Conservation (phyloP, 164 flowering plant species). For the Chimonanthus salicifolius region DNA sequence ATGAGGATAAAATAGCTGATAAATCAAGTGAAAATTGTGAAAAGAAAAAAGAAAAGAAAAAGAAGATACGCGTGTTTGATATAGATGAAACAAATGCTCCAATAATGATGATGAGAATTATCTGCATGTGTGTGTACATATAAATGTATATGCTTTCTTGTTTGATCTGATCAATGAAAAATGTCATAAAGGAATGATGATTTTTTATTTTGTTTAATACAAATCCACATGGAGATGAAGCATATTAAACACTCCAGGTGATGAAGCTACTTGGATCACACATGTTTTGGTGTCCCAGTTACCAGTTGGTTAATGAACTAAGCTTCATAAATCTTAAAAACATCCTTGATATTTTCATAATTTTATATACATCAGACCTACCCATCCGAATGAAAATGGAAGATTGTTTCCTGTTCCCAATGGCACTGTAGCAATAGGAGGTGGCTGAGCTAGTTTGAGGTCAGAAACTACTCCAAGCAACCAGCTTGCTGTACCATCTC, state of each 20-base stretch:
- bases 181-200: neutral
- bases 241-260: neutral
- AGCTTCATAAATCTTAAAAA: neutral
- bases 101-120: too few relatives aligned
- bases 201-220: neutral
- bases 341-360: neutral
- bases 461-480: constrained; percentile 86
- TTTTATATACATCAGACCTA: constrained; percentile 19
- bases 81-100: too few relatives aligned
- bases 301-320: neutral
- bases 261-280: neutral
- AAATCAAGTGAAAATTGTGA: too few relatives aligned
- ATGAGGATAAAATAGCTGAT: too few relatives aligned
- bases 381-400: constrained; percentile 93
- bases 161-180: neutral
- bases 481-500: constrained; percentile 98
- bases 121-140: too few relatives aligned
- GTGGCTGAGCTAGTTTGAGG: constrained; percentile 72
- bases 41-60: too few relatives aligned
- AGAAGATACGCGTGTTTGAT: too few relatives aligned
- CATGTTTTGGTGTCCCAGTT: neutral
- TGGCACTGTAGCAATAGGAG: constrained; percentile 91
- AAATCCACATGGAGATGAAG: neutral
- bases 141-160: neutral
- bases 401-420: constrained; percentile 93